Evolutionary conservation across 179 eudicot species (phyloP).

Genomic region (Corrigiola litoralis): DNA sequence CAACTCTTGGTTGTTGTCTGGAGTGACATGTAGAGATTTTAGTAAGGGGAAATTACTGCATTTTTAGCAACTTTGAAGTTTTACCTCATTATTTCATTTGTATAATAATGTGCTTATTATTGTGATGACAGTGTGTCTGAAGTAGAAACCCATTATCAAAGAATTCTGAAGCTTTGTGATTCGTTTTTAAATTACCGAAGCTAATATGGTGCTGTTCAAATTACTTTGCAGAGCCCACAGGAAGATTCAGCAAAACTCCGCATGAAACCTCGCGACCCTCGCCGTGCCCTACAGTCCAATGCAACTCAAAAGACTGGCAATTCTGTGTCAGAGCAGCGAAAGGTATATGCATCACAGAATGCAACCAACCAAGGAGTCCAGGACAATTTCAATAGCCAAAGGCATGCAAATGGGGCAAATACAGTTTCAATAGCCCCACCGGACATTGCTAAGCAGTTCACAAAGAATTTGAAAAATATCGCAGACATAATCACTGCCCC

Average conservation of each 20-base stretch:
- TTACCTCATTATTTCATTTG: background rate
- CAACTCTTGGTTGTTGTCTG: background rate
- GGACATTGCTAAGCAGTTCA: conserved; percentile 71
- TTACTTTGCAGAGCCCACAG: conserved; percentile 44
- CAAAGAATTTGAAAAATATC: conserved; percentile 68
- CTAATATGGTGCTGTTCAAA: background rate
- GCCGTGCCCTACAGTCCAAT: conserved; percentile 63
- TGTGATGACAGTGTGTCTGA: background rate
- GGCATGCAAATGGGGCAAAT: conserved; percentile 40
- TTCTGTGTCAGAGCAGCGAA: conserved; percentile 42
- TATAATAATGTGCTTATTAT: background rate
- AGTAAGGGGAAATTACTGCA: background rate
- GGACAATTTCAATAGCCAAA: conserved; percentile 30
- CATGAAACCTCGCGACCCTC: conserved; percentile 99
- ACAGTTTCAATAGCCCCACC: conserved; percentile 38
- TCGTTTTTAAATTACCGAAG: background rate
- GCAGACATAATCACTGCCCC: conserved; percentile 63
- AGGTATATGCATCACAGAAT: conserved; percentile 23
- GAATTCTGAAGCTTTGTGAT: background rate
- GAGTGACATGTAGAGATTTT: conserved; percentile 1
- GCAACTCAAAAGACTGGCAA: conserved; percentile 31
- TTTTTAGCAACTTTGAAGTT: background rate
- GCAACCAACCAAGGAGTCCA: conserved; percentile 31
- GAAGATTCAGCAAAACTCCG: conserved; percentile 65
- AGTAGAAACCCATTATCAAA: background rate